Conservation (phyloP, 2,329 filamentous ascomycete genomes). For the Fusarium chlamydosporum region DNA sequence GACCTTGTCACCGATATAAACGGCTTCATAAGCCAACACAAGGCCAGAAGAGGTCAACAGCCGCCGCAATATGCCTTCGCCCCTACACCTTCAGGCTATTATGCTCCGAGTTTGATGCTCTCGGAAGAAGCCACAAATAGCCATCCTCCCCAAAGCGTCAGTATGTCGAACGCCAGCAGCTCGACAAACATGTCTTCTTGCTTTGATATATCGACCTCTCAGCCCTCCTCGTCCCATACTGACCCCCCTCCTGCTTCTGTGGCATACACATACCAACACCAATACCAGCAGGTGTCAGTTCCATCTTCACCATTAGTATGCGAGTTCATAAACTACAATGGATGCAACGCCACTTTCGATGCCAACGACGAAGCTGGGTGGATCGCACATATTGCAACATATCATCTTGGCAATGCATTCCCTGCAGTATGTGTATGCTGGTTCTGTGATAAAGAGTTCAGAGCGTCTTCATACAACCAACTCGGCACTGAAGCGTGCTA, state of each 20-base stretch:
- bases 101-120: slow-evolving; percentile 34
- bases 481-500: slow-evolving; percentile 52
- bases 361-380: slow-evolving; percentile 58
- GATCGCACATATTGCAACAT: slow-evolving; percentile 61
- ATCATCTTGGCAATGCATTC: slow-evolving; percentile 56
- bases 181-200: slow-evolving; percentile 27
- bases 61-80: slow-evolving; percentile 8
- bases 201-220: slow-evolving; percentile 21
- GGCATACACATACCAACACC: neutral
- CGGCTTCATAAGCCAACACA: slow-evolving; percentile 35
- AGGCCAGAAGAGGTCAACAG: slow-evolving; percentile 22
- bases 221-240: slow-evolving; percentile 38
- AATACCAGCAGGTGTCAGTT: slow-evolving; percentile 12
- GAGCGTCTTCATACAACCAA: slow-evolving; percentile 16
- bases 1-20: slow-evolving; percentile 34
- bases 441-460: slow-evolving; percentile 65
- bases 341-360: slow-evolving; percentile 58
- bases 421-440: slow-evolving; percentile 61
- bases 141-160: slow-evolving; percentile 18
- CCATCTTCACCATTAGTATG: slow-evolving; percentile 50
- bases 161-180: slow-evolving; percentile 32
- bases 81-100: slow-evolving; percentile 15
- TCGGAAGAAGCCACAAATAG: slow-evolving; percentile 16
- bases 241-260: slow-evolving; percentile 42
- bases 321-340: slow-evolving; percentile 59